Evolutionary conservation across 805 yeast genomes (phyloP).

Genomic region (Wickerhamomyces alni): DNA sequence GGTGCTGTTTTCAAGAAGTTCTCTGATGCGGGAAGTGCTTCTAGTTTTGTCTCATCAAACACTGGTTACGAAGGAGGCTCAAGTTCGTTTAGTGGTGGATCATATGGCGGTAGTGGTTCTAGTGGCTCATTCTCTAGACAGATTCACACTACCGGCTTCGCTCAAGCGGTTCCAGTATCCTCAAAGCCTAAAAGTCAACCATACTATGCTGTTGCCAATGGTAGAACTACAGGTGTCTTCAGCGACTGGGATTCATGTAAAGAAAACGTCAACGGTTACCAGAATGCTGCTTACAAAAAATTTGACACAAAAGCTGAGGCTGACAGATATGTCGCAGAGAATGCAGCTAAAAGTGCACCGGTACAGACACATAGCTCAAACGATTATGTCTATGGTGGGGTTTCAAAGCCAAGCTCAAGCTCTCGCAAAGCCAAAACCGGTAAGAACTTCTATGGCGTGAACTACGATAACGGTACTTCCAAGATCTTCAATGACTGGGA

Average conservation of each 20-base stretch:
- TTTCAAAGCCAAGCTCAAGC: too few species aligned
- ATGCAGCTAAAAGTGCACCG: neutral
- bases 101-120: neutral
- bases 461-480: conserved; percentile 22
- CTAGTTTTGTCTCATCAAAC: conserved; percentile 27
- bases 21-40: conserved; percentile 41
- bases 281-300: conserved; percentile 37
- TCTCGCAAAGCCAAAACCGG: too few species aligned
- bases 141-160: too few species aligned
- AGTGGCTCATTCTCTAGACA: neutral
- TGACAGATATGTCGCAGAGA: conserved; percentile 25
- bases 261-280: conserved; percentile 43
- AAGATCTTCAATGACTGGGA: conserved; percentile 26
- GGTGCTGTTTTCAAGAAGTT: conserved; percentile 36
- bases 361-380: too few species aligned
- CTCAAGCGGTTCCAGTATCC: too few species aligned
- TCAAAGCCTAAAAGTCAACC: neutral
- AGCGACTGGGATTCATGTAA: conserved; percentile 50
- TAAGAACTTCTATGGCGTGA: conserved; percentile 26
- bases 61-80: neutral
- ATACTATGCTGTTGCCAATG: conserved; percentile 45
- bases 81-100: neutral
- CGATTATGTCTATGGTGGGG: too few species aligned
- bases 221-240: conserved; percentile 50
- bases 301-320: conserved; percentile 49